Evolutionary conservation across 176 grass and related monocot species (phyloP), one percentile per base, ranked within the genome.

Genomic region (Ananas comosus): DNA sequence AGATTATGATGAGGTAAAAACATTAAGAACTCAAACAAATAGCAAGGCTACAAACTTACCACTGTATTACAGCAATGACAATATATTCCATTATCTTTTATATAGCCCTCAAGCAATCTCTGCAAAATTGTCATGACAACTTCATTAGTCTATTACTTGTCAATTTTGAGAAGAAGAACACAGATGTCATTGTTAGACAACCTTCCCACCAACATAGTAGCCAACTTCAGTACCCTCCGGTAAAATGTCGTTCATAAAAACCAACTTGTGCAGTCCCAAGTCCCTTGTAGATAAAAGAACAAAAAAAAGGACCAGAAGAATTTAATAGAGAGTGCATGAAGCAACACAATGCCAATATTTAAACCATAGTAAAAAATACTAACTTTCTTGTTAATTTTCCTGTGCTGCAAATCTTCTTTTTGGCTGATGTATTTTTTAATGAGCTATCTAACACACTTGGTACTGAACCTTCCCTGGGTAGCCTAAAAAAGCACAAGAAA

Each of bases 41-140:
- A 12, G 57, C 33, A 78, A 13, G 63, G 48, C 66, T 1, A 25
- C 57, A 50, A 76, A 83, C 18, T 81, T 90, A 92, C 94, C 94
- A 99, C 82, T 73, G 82, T 66, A 11, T 64, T 85, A 70, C 89
- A 99, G 82, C 89, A 99, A 75, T 83, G 76, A 81, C 94, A 99
- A 49, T 90, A 99, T 78, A 99, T 99, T 71, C 86, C 89, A 83
- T 74, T 59, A 42, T 88, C 94, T 77, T 84, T 99, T 78, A 99
- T 93, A 68, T 99, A 93, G 63, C 94, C 94, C 67, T 93, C 82
- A 16, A 92, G 78, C 50, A 99, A 85, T 74, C 89, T 99, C 94
- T 99, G 81, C 53, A 68, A 81, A 80, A 52, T 73, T 56, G 9
- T 69, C 72, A 70, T 2, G 71, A 50, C 23, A 16, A 79, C 23